Percentiles rank a stretch among this genome's conserved stretches.
Evolutionary conservation across 78 protist genomes (phyloP).

Genomic region (slime mould (Dictyostelium discoideum)): DNA sequence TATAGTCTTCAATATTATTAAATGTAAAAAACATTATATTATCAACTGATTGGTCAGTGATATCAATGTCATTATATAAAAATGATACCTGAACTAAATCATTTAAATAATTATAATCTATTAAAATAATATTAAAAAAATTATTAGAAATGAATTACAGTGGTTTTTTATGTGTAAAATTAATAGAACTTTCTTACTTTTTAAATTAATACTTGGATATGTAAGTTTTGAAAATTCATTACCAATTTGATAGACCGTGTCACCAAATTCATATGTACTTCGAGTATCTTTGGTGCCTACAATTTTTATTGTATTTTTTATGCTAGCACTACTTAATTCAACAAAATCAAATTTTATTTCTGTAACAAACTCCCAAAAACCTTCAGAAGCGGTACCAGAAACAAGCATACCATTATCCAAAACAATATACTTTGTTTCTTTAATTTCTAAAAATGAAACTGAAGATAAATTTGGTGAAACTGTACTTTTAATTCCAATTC

Average conservation of each 20-base stretch:
- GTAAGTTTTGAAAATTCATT: no score
- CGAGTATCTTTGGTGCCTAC: no score
- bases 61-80: not conserved
- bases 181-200: no score
- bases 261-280: no score
- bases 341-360: not conserved
- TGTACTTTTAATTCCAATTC: not conserved
- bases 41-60: not conserved
- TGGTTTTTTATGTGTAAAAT: no score
- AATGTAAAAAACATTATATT: not conserved
- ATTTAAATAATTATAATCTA: not conserved
- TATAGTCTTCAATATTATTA: not conserved
- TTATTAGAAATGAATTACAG: no score
- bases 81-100: not conserved
- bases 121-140: no score
- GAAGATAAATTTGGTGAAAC: not conserved
- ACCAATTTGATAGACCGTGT: no score
- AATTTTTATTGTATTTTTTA: no score
- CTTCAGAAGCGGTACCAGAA: not conserved
- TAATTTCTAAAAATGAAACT: not conserved
- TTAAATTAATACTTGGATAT: no score
- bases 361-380: not conserved
- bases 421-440: no score
- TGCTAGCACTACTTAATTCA: no score
- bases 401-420: not conserved